These are phyloP conservation scores for Hericium coralloides DNA, from an alignment of 768 basidiomycete species.

Conservation along the genomic window DNA sequence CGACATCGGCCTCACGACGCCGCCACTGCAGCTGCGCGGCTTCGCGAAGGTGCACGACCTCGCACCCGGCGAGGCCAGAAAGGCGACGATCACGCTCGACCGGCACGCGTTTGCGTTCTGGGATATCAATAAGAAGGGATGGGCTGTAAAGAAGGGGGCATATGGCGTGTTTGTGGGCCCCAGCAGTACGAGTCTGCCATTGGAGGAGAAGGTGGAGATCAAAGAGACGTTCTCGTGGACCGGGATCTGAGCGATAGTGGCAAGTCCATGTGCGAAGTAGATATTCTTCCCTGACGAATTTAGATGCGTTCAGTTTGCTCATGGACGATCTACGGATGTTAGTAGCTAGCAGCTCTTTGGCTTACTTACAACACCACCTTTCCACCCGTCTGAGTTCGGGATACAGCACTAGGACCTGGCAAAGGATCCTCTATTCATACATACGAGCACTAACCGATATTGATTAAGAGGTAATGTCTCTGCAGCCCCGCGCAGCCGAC, in stretches of 20 bases:
- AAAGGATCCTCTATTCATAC: too few species aligned
- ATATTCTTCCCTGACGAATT: too few species aligned
- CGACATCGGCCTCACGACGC: constrained; percentile 41
- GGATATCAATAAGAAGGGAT: constrained; percentile 22
- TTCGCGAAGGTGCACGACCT: constrained; percentile 50
- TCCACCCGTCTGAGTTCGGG: too few species aligned
- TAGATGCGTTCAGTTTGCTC: too few species aligned
- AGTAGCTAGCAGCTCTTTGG: too few species aligned
- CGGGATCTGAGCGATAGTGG: constrained; percentile 21
- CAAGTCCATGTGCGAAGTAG: too few species aligned
- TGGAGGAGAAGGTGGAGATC: constrained; percentile 21
- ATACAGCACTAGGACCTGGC: too few species aligned
- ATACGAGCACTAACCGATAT: too few species aligned
- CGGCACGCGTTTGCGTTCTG: constrained; percentile 55
- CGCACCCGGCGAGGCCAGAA: constrained; percentile 34
- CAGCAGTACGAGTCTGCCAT: constrained; percentile 25
- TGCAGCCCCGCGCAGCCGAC: too few species aligned
- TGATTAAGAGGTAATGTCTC: too few species aligned
- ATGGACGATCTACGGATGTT: too few species aligned
- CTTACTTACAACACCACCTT: too few species aligned
- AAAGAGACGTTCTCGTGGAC: constrained; percentile 27
- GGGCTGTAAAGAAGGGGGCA: constrained; percentile 26
- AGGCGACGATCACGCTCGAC: constrained; percentile 39
- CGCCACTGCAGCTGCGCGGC: constrained; percentile 54
- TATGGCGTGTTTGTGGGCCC: constrained; percentile 29